Evolutionary conservation across 768 basidiomycete species (phyloP).

Genomic region (Infundibulicybe gibba): DNA sequence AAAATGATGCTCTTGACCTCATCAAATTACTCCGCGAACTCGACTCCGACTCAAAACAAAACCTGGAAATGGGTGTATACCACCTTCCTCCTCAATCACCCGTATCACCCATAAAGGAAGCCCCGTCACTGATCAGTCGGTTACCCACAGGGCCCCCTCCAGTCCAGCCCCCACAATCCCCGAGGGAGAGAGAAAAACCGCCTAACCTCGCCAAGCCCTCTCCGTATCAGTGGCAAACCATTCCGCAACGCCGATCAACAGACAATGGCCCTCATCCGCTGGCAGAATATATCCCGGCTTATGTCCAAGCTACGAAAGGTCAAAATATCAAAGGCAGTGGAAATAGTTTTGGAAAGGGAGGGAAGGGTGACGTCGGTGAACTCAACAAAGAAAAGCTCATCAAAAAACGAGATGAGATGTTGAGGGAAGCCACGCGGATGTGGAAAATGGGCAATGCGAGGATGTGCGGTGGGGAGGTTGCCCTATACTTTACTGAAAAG

Average conservation of each 20-base stretch:
- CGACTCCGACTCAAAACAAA: conserved; percentile 39
- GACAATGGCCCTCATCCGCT: conserved; percentile 34
- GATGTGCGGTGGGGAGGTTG: conserved; percentile 70
- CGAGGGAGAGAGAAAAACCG: conserved; percentile 20
- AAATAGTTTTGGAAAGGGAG: conserved; percentile 38
- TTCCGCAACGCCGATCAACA: conserved; percentile 36
- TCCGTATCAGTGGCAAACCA: conserved; percentile 53
- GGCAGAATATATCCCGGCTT: conserved; percentile 52
- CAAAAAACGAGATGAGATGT: conserved; percentile 51
- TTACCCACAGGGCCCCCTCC: conserved; percentile 35
- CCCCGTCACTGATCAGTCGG: neutral
- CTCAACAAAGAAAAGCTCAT: conserved; percentile 31
- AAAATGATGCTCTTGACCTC: conserved; percentile 64
- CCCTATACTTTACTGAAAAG: conserved; percentile 71
- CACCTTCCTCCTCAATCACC: conserved; percentile 31
- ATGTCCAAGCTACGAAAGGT: conserved; percentile 36
- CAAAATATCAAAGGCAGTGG: conserved; percentile 34
- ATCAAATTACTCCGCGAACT: conserved; percentile 64
- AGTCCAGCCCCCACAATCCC: conserved; percentile 32
- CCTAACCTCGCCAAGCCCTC: conserved; percentile 10
- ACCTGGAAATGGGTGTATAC: conserved; percentile 45
- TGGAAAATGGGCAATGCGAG: conserved; percentile 61
- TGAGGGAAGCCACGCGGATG: conserved; percentile 64
- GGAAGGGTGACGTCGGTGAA: conserved; percentile 46
- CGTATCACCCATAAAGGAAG: neutral